A percentile compares a stretch with the other conserved stretches of the same genome.
Evolutionary conservation across 2,329 filamentous ascomycete genomes (phyloP).

Genomic region (Myriosclerotinia duriaeana): DNA sequence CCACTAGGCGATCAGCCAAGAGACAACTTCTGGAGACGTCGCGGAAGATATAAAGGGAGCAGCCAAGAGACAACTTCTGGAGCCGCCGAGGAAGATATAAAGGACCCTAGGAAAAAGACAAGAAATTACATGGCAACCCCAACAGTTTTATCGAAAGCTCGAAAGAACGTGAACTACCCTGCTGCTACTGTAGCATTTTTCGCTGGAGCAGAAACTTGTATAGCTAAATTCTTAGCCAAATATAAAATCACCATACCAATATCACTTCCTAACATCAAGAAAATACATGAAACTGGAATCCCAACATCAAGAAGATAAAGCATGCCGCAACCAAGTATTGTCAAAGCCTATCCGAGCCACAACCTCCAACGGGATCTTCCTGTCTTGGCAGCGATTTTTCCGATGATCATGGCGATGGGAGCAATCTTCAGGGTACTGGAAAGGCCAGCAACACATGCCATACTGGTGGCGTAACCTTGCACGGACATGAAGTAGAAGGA

Average conservation of each 20-base stretch:
- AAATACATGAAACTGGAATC: slow-evolving; percentile 57
- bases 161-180: slow-evolving; percentile 66
- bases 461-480: slow-evolving; percentile 51
- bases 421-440: slow-evolving; percentile 62
- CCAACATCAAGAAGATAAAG: slow-evolving; percentile 49
- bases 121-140: slow-evolving; percentile 44
- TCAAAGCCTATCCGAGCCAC: slow-evolving; percentile 59
- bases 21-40: background rate
- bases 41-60: background rate
- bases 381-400: slow-evolving; percentile 53
- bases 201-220: slow-evolving; percentile 59
- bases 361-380: slow-evolving; percentile 52
- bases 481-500: slow-evolving; percentile 51
- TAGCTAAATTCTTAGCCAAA: slow-evolving; percentile 57
- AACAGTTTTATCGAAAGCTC: slow-evolving; percentile 52
- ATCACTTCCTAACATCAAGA: slow-evolving; percentile 59
- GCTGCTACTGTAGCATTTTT: slow-evolving; percentile 58
- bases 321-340: slow-evolving; percentile 56
- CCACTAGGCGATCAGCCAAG: too few species aligned
- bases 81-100: background rate
- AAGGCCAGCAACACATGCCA: slow-evolving; percentile 55
- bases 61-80: background rate
- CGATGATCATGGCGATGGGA: slow-evolving; percentile 53
- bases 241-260: slow-evolving; percentile 57
- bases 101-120: background rate